phyloP scores from a whole-genome alignment of 495 filamentous ascomycete species.

The Neurospora africana region DNA sequence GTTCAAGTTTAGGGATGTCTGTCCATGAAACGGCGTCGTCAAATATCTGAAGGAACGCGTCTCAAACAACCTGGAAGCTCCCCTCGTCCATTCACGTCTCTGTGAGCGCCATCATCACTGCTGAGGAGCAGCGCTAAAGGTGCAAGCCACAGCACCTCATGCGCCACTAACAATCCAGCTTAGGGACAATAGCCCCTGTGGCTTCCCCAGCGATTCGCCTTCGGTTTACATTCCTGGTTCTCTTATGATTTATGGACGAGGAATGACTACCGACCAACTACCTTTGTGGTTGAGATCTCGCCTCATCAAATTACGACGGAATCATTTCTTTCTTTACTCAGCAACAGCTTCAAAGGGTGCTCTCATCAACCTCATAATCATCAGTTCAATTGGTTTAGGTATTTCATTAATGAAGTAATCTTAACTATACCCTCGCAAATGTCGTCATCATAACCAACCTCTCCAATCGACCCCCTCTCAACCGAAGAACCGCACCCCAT shows the following conservation, averaged over 20 bases:
- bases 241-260: too few relatives aligned
- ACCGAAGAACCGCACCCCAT: slow-evolving; percentile 10
- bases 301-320: neutral
- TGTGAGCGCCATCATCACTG: neutral
- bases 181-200: neutral
- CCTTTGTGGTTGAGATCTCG: neutral
- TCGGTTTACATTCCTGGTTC: too few relatives aligned
- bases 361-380: neutral
- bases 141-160: neutral
- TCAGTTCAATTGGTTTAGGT: neutral
- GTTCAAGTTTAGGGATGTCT: neutral
- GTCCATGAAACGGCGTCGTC: neutral
- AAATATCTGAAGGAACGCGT: neutral
- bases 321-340: neutral
- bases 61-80: neutral
- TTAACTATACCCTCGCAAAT: neutral
- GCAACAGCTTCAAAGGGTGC: neutral
- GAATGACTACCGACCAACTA: neutral
- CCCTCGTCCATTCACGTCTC: neutral
- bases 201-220: neutral
- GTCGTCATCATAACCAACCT: neutral
- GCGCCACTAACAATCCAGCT: neutral
- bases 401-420: neutral
- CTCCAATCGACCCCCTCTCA: neutral
- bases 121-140: neutral